A percentile compares a stretch with the other conserved stretches of the same genome.
These are phyloP conservation scores for Calonectria montana DNA, from an alignment of 2,329 filamentous ascomycete species.

Conservation along the genomic window DNA sequence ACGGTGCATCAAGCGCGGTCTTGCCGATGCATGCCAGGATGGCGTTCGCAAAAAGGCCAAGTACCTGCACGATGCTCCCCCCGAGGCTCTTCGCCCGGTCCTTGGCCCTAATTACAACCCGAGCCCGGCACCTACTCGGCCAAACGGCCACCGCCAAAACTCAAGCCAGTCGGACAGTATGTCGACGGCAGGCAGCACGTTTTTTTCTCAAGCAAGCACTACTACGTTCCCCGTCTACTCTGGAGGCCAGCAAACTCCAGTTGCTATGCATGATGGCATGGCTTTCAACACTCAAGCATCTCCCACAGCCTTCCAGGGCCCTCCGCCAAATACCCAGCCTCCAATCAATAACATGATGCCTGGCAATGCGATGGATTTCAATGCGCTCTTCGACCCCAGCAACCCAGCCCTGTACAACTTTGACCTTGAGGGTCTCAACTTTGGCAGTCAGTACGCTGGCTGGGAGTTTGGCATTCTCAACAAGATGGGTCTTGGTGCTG, in stretches of 20 bases:
- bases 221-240: constrained; percentile 65
- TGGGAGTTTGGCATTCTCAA: constrained; percentile 96
- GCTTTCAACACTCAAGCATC: constrained; percentile 75
- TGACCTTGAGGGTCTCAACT: constrained; percentile 87
- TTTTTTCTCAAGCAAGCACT: constrained; percentile 60
- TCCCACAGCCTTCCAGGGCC: constrained; percentile 76
- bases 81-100: constrained; percentile 89
- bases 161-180: constrained; percentile 61
- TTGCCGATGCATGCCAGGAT: constrained; percentile 93
- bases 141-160: constrained; percentile 60
- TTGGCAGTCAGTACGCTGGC: constrained; percentile 95
- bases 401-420: constrained; percentile 96
- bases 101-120: constrained; percentile 78
- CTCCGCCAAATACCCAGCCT: constrained; percentile 60
- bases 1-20: constrained; percentile 91
- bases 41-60: constrained; percentile 99
- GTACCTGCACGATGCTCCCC: constrained; percentile 95
- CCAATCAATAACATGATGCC: constrained; percentile 62
- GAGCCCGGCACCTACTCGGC: constrained; percentile 58
- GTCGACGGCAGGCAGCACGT: constrained; percentile 56
- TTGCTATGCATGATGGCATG: constrained; percentile 61
- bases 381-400: constrained; percentile 84
- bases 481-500: constrained; percentile 85
- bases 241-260: constrained; percentile 55
- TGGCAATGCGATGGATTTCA: constrained; percentile 63